Conservation (phyloP, 2,329 filamentous ascomycete genomes). For the Alternaria solani region DNA sequence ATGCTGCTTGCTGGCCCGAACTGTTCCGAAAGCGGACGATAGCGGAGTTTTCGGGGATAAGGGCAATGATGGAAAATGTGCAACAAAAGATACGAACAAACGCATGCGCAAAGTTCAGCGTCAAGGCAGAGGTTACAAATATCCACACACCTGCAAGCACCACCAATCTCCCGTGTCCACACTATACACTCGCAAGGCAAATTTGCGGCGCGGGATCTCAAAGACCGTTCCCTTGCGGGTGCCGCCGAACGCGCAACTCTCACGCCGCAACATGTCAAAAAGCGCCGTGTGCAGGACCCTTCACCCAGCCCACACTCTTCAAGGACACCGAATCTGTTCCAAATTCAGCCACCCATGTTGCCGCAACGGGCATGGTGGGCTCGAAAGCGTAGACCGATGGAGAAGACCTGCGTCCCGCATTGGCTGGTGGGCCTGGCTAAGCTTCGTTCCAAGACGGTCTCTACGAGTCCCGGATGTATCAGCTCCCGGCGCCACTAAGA, state of each 20-base stretch:
- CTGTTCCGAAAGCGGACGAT: slow-evolving; percentile 15
- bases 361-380: slow-evolving; percentile 15
- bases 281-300: slow-evolving; percentile 10
- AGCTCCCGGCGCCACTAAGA: slow-evolving; percentile 43
- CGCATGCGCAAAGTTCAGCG: background rate
- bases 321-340: slow-evolving; percentile 11
- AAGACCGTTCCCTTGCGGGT: background rate
- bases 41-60: slow-evolving; percentile 25
- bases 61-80: background rate
- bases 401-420: slow-evolving; percentile 34
- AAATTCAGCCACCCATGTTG: slow-evolving; percentile 8
- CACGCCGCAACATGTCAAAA: slow-evolving; percentile 6
- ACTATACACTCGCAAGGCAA: background rate
- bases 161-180: background rate
- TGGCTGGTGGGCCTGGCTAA: slow-evolving; percentile 36
- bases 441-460: slow-evolving; percentile 42
- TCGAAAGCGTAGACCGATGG: slow-evolving; percentile 5
- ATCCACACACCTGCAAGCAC: background rate
- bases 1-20: slow-evolving; percentile 16
- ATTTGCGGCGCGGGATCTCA: slow-evolving; percentile 9
- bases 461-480: slow-evolving; percentile 44
- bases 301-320: background rate
- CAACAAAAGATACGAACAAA: background rate
- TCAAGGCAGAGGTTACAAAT: background rate
- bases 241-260: slow-evolving; percentile 7